Percentiles rank a stretch among this genome's conserved stretches.
Conservation (phyloP, 305 asterid genomes). For the Fraxinus floribunda region DNA sequence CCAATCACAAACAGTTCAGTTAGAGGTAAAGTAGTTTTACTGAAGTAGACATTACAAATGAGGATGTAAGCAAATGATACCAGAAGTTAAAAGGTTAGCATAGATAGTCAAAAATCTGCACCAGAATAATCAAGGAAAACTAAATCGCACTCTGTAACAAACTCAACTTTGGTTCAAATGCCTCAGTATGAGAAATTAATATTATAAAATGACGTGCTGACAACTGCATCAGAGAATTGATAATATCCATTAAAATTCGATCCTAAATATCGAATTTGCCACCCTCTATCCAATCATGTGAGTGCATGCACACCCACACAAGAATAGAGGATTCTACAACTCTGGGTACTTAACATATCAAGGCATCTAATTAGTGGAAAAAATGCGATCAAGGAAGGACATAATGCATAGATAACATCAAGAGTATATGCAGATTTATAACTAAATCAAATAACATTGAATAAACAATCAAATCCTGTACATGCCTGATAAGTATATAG, state of each 20-base stretch:
- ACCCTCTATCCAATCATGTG: neutral
- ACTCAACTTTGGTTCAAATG: neutral
- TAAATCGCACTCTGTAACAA: neutral
- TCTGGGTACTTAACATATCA: neutral
- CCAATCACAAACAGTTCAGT: neutral
- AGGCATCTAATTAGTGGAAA: neutral
- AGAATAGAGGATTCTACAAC: neutral
- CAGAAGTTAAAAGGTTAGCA: constrained; percentile 8
- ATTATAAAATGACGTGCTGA: neutral
- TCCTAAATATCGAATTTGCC: neutral
- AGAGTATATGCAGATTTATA: neutral
- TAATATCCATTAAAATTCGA: neutral
- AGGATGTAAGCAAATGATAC: neutral
- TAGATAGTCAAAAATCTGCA: neutral
- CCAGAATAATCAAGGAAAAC: neutral
- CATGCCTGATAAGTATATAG: constrained; percentile 87
- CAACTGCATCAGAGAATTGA: neutral
- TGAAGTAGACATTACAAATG: neutral
- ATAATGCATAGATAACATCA: constrained; percentile 14
- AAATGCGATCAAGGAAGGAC: constrained; percentile 15
- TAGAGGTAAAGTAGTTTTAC: constrained; percentile 9
- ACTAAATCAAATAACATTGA: neutral
- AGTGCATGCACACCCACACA: neutral
- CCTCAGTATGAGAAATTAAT: neutral
- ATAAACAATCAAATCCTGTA: neutral